Percentiles rank a stretch among this genome's conserved stretches.
phyloP scores from a whole-genome alignment of 257 asterid genomes.

The Ocimum tenuiflorum region DNA sequence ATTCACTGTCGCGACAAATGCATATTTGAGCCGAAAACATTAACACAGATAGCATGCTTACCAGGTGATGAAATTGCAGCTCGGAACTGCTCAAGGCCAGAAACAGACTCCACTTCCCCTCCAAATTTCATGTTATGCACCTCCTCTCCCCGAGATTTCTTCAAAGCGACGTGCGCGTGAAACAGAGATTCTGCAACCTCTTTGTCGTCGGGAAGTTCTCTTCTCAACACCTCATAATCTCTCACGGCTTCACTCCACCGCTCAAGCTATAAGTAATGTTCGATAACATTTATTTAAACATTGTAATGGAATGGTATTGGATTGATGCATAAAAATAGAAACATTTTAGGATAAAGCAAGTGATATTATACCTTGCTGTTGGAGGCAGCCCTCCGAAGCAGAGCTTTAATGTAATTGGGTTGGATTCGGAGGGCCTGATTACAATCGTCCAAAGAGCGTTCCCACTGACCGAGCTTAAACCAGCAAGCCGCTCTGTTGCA shows the following conservation, averaged over 20 bases:
- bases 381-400: conserved; percentile 86
- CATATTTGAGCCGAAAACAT: neutral
- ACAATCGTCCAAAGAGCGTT: conserved; percentile 72
- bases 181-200: conserved; percentile 75
- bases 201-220: conserved; percentile 55
- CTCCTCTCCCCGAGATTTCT: conserved; percentile 74
- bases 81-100: conserved; percentile 64
- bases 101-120: conserved; percentile 65
- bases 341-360: neutral
- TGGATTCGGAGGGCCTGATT: conserved; percentile 70
- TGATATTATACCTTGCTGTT: conserved; percentile 49
- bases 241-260: conserved; percentile 79
- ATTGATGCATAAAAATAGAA: neutral
- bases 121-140: conserved; percentile 69
- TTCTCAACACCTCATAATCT: conserved; percentile 70
- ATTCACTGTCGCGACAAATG: conserved; percentile 10
- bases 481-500: conserved; percentile 98
- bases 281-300: neutral
- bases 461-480: conserved; percentile 83
- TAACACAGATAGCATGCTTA: conserved; percentile 20
- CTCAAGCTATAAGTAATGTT: conserved; percentile 53
- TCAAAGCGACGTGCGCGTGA: conserved; percentile 68
- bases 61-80: conserved; percentile 74
- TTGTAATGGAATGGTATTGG: neutral
- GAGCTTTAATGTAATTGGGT: conserved; percentile 74